A percentile compares a stretch with the other conserved stretches of the same genome.
Evolutionary conservation across 371 early-diverging fungal species (phyloP).

Genomic region (Rhizopus delemar): DNA sequence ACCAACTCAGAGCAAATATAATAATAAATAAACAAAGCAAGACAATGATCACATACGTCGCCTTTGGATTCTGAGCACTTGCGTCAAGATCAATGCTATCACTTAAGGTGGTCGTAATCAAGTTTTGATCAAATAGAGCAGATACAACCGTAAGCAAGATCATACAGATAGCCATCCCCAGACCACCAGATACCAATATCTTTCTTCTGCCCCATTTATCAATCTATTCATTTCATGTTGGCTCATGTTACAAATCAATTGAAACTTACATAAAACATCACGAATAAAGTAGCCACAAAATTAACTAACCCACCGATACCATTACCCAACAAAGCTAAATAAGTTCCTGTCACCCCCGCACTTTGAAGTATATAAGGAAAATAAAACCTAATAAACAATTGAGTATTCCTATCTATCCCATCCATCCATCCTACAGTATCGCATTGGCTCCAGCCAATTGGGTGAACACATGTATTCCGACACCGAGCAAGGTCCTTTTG

Average conservation of each 20-base stretch:
- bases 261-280: constrained; percentile 63
- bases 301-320: constrained; percentile 68
- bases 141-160: constrained; percentile 47
- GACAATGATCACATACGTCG: constrained; percentile 54
- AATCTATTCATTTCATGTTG: constrained; percentile 31
- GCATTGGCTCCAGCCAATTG: constrained; percentile 81
- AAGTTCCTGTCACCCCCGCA: constrained; percentile 55
- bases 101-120: background rate
- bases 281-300: constrained; percentile 67
- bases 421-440: constrained; percentile 53
- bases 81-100: background rate
- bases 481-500: constrained; percentile 67
- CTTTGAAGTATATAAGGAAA: constrained; percentile 67
- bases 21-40: constrained; percentile 67
- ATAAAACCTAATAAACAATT: constrained; percentile 42
- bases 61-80: constrained; percentile 8
- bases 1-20: constrained; percentile 77
- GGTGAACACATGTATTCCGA: constrained; percentile 70
- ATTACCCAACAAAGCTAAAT: constrained; percentile 63
- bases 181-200: constrained; percentile 53
- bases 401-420: background rate
- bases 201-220: constrained; percentile 63
- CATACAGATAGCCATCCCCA: constrained; percentile 39
- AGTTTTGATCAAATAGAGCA: constrained; percentile 33
- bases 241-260: too few species aligned